Percentiles rank a stretch among this genome's conserved stretches.
Evolutionary conservation across 179 eudicot species (phyloP).

Genomic region (Camellia oleifera): DNA sequence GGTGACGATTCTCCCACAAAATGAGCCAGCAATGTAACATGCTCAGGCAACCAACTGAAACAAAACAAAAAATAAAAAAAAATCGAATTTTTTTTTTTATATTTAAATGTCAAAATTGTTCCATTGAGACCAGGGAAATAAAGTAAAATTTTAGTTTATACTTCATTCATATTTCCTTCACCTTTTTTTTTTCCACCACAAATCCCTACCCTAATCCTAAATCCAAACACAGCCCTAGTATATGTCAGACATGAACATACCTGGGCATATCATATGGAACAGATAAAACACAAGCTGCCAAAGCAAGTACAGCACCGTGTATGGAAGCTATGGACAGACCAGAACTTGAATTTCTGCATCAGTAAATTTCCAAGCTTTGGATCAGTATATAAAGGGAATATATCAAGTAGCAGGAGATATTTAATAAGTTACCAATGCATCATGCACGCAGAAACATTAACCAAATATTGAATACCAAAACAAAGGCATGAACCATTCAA

Average conservation of each 20-base stretch:
- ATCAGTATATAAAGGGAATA: neutral
- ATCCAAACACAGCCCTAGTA: neutral
- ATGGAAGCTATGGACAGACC: constrained; percentile 57
- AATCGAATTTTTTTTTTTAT: no score
- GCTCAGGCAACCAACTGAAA: constrained; percentile 83
- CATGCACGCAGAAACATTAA: neutral
- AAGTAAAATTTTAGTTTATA: no score
- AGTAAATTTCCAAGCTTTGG: constrained; percentile 1
- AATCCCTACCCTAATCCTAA: no score
- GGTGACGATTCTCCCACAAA: constrained; percentile 78
- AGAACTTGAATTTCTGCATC: constrained; percentile 45
- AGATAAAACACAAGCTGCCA: constrained; percentile 87
- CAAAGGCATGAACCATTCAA: neutral
- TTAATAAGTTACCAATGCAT: neutral
- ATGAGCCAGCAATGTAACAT: constrained; percentile 70
- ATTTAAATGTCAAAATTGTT: no score
- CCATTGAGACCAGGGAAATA: no score
- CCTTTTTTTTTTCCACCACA: no score
- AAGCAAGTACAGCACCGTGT: constrained; percentile 92
- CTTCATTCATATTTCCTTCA: no score
- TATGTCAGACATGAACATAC: constrained; percentile 32
- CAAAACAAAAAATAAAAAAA: neutral
- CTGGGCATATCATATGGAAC: constrained; percentile 99
- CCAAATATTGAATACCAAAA: neutral
- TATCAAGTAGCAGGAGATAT: neutral